Evolutionary conservation across 495 filamentous ascomycete species (phyloP), one percentile per base, ranked within the genome.

Genomic region (Aspergillus avenaceus): DNA sequence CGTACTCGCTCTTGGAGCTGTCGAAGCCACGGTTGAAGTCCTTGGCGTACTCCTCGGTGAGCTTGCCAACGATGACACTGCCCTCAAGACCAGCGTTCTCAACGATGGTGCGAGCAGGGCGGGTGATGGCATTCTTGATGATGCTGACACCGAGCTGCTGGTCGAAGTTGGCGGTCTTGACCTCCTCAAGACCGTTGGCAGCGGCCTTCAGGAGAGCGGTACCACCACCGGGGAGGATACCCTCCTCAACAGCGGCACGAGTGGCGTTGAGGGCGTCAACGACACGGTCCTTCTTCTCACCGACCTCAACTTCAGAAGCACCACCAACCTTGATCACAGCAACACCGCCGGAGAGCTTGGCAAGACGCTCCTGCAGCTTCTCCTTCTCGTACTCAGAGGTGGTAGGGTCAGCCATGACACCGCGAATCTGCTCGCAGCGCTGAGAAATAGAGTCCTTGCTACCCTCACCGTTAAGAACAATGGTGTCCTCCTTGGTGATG

Each of bases 381-480:
- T 98, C 93, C 80, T 96, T 97, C 82, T 98, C 93, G 75, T 98
- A 97, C 61, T 97, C 95, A 52, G 90, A 95, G 52, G 93, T 97
- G 52, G 80, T 82, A 24, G 93, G 84, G 77, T 97, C 93, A 55
- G 73, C 78, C 84, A 97, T 96, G 72, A 96, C 90, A 56, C 90
- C 91, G 62, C 93, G 92, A 77, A 98, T 98, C 76, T 97, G 93
- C 74, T 98, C 93, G 74, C 92, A 97, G 63, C 93, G 87, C 77
- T 97, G 90, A 54, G 87, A 77, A 63, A 98, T 93, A 47, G 80
- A 71, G 65, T 98, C 93, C 80, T 97, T 97, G 83, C 76, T 87
- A 50, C 93, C 93, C 63, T 97, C 93, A 43, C 93, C 93, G 73
- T 98, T 98, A 50, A 98, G 83, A 66, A 98, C 84, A 72, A 98